Conservation (phyloP, 2,329 filamentous ascomycete genomes). For the Beauveria brongniartii region DNA sequence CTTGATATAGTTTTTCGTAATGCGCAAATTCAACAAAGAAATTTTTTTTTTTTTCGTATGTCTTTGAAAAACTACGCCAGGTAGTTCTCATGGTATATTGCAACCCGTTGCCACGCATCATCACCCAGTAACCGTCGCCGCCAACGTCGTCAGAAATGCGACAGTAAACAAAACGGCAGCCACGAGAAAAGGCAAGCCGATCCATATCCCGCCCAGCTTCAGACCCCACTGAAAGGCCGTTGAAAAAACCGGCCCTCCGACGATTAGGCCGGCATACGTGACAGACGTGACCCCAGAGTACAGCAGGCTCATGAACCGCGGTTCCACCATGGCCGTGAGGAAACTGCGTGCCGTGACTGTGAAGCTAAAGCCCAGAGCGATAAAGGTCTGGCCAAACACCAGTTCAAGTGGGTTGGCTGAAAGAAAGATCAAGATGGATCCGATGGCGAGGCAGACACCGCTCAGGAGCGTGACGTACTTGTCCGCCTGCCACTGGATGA, state of each 20-base stretch:
- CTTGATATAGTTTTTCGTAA: too few relatives aligned
- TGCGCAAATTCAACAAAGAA: too few relatives aligned
- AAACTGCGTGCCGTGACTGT: conserved; percentile 13
- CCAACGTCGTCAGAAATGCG: neutral
- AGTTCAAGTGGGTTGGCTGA: conserved; percentile 6
- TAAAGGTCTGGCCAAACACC: conserved; percentile 9
- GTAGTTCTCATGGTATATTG: too few relatives aligned
- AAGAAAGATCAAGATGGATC: conserved; percentile 11
- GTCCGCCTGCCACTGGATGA: conserved; percentile 6
- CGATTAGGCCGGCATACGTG: conserved; percentile 7
- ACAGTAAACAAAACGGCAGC: neutral
- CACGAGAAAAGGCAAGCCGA: neutral
- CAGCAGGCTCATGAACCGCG: conserved; percentile 10
- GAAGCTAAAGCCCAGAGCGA: conserved; percentile 12
- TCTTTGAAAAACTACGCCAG: too few relatives aligned
- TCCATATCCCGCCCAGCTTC: neutral
- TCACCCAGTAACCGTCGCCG: too few relatives aligned
- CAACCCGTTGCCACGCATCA: too few relatives aligned
- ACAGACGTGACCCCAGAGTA: conserved; percentile 14
- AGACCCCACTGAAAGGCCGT: conserved; percentile 10
- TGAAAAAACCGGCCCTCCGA: conserved; percentile 8
- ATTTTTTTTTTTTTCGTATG: too few relatives aligned
- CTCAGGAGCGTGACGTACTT: conserved; percentile 13
- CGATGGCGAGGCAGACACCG: conserved; percentile 12
- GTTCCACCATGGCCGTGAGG: conserved; percentile 12